Evolutionary conservation across 192 early-diverging fungal genomes (phyloP).

Genomic region (Geranomyces variabilis): DNA sequence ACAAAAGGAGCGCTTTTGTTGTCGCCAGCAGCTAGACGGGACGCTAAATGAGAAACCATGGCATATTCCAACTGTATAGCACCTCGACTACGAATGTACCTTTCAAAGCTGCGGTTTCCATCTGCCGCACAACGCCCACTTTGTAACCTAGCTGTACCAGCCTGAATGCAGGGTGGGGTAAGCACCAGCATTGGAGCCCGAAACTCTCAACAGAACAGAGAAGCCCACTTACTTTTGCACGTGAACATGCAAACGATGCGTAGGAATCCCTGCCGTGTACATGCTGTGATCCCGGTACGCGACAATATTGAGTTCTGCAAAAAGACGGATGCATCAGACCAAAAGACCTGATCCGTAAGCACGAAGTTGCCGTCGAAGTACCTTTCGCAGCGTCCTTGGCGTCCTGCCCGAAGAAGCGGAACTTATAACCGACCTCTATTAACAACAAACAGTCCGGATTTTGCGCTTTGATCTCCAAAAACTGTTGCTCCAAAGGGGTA

Average conservation of each 20-base stretch:
- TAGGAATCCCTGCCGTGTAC: constrained; percentile 79
- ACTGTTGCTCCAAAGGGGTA: constrained; percentile 86
- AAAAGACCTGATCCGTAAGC: background rate
- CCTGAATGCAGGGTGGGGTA: too few relatives aligned
- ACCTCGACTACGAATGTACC: constrained; percentile 24
- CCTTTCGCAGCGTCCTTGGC: constrained; percentile 73
- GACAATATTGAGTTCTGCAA: constrained; percentile 72
- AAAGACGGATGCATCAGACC: background rate
- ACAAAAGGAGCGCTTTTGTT: constrained; percentile 70
- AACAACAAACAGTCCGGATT: constrained; percentile 76
- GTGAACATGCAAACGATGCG: constrained; percentile 77
- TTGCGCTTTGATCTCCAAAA: constrained; percentile 70
- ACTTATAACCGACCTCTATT: constrained; percentile 96
- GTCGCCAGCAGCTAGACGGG: constrained; percentile 57
- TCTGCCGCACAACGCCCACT: constrained; percentile 83
- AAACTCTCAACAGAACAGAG: too few relatives aligned
- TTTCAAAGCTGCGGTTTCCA: constrained; percentile 86
- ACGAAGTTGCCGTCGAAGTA: background rate
- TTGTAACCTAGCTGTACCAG: constrained; percentile 82
- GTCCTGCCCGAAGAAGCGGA: constrained; percentile 88
- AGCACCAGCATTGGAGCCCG: too few relatives aligned
- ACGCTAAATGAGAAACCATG: background rate
- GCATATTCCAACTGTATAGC: too few relatives aligned
- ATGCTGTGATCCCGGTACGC: constrained; percentile 79
- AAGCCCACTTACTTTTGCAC: constrained; percentile 62